A percentile compares a stretch with the other conserved stretches of the same genome.
phyloP scores from a whole-genome alignment of 371 early-diverging fungal genomes.

The Mucor circinelloides region DNA sequence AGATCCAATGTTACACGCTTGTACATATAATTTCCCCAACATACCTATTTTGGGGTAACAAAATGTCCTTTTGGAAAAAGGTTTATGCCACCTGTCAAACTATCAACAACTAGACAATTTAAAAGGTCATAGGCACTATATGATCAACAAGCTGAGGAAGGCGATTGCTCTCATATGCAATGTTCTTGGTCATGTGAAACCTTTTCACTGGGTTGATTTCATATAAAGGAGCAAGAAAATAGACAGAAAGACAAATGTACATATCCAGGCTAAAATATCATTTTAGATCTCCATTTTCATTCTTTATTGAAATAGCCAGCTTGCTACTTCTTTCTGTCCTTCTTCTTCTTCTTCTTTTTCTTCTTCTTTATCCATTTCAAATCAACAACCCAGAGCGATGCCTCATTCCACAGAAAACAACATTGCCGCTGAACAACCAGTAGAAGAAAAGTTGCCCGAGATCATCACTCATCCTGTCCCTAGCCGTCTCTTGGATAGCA shows the following conservation, averaged over 20 bases:
- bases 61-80: conserved; percentile 3
- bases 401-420: conserved; percentile 9
- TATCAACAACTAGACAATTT: background rate
- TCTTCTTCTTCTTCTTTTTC: background rate
- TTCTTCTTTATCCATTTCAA: background rate
- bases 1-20: conserved; percentile 5
- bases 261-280: conserved; percentile 1
- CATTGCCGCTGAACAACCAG: background rate
- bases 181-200: background rate
- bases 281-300: background rate
- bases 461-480: conserved; percentile 52
- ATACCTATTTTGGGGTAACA: conserved; percentile 19
- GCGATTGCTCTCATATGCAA: background rate
- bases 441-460: background rate
- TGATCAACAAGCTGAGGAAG: background rate
- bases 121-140: background rate
- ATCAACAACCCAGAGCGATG: background rate
- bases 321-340: background rate
- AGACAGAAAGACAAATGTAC: background rate
- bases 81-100: conserved; percentile 11
- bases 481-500: conserved; percentile 28
- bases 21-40: conserved; percentile 14
- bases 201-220: background rate
- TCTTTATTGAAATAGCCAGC: background rate
- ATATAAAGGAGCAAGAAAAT: conserved; percentile 4